Percentiles rank a stretch among this genome's conserved stretches.
These are phyloP conservation scores for Bauhinia variegata DNA, from an alignment of 306 rosid species.

Conservation along the genomic window DNA sequence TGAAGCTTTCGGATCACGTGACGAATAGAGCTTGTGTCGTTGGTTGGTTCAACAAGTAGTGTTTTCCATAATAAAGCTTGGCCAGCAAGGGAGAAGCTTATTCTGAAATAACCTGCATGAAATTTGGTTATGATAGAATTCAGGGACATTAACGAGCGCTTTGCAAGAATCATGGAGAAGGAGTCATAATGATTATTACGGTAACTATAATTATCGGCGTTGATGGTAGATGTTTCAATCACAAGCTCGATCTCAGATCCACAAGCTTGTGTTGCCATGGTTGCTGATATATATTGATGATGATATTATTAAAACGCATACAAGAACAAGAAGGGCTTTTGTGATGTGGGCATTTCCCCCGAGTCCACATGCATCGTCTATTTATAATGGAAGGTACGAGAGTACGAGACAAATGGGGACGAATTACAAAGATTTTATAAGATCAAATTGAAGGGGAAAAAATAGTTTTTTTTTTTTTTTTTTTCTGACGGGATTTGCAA, in stretches of 20 bases:
- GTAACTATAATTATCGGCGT: neutral
- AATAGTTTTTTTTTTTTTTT: conserved; percentile 23
- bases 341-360: neutral
- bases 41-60: conserved; percentile 24
- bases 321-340: neutral
- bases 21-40: conserved; percentile 17
- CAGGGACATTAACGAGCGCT: conserved; percentile 31
- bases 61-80: conserved; percentile 66
- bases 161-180: conserved; percentile 15
- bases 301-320: neutral
- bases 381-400: conserved; percentile 9
- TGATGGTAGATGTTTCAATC: conserved; percentile 16
- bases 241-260: conserved; percentile 40
- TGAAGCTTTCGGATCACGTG: conserved; percentile 36
- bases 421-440: conserved; percentile 5
- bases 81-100: conserved; percentile 63
- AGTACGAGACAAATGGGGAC: neutral
- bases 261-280: conserved; percentile 4
- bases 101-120: conserved; percentile 73
- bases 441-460: neutral
- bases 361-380: conserved; percentile 19
- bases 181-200: neutral
- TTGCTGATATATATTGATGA: conserved; percentile 35
- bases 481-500: conserved; percentile 11
- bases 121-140: conserved; percentile 44